Base-by-base conservation (phyloP, 2,329 filamentous ascomycete species). In the Volutella citrinella region DNA sequence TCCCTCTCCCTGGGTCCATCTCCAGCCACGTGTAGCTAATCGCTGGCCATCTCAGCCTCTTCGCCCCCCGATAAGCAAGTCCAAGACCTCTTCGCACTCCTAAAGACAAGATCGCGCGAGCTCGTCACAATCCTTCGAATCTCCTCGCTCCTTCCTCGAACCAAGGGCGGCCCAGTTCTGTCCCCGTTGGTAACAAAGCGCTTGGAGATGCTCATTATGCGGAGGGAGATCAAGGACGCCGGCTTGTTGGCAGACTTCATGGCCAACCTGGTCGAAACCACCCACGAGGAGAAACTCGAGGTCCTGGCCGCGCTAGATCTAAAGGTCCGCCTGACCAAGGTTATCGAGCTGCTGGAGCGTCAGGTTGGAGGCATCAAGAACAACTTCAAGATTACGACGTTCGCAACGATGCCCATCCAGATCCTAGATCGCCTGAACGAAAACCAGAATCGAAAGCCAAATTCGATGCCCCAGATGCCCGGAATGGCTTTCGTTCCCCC, bases 241-340 rank as follows among this genome's bases (percentile, higher is more conserved):
- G 91, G 91, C 3, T 69, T 80, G 8, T 72, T 98, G 9, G 91
- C 93, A 7, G 93, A 98, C 59, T 97, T 97, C 59, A 96, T 98
- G 88, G 84, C 88, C 23, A 95, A 95, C 56, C 77, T 97, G 16
- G 78, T 95, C 4, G 88, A 95, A 44, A 82, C 85, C 31, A 84
- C 80, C 9, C 85, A 94, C 45, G 88, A 95, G 59, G 93, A 98
- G 57, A 96, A 95, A 61, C 72, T 98, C 34, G 80, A 86, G 36
- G 78, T 98, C 12, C 70, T 98, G 21, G 79, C 87, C n/a, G 81
- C 89, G 1, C 64, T 94, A 6, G 81, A 90, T 51, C 71, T 93
- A 28, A 85, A 86, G 48, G 78, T 84, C 28, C 76, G 93, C 22
- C 72, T 97, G 34, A 79, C 84, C 43, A 84, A 82, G 50, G 88